Evolutionary conservation across 2,329 filamentous ascomycete genomes (phyloP).

Genomic region (Hirsutella minnesotensis): DNA sequence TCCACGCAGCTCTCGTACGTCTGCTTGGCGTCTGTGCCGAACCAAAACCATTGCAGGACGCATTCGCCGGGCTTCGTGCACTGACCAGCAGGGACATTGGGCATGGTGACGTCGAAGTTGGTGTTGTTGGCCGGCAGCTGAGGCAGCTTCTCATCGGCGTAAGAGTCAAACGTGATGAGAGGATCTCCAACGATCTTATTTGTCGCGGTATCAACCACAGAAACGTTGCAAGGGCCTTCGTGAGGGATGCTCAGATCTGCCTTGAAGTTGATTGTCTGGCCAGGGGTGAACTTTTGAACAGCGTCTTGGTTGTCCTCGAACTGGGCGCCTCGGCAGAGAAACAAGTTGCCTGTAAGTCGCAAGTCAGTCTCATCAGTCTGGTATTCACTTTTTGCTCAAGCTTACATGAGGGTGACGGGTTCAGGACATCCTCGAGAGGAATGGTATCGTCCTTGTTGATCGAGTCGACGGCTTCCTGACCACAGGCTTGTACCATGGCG

Average conservation of each 20-base stretch:
- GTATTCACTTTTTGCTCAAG: no score
- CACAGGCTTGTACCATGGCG: constrained; percentile 28
- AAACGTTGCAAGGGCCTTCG: constrained; percentile 40
- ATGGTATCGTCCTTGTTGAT: constrained; percentile 1
- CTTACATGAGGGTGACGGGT: constrained; percentile 9
- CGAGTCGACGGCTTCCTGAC: constrained; percentile 15
- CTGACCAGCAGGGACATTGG: constrained; percentile 27
- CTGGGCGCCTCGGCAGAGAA: constrained; percentile 34
- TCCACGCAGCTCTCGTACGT: constrained; percentile 54
- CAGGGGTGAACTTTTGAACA: constrained; percentile 29
- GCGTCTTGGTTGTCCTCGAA: constrained; percentile 31
- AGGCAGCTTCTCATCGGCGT: constrained; percentile 31
- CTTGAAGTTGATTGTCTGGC: constrained; percentile 30
- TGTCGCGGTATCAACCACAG: constrained; percentile 39
- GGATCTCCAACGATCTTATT: constrained; percentile 39
- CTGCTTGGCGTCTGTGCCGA: constrained; percentile 41
- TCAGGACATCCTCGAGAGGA: constrained; percentile 14
- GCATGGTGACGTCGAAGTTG: constrained; percentile 43
- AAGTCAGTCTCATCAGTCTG: neutral
- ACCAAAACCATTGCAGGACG: constrained; percentile 53
- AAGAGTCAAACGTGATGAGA: constrained; percentile 42
- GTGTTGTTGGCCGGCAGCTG: constrained; percentile 28
- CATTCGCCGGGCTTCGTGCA: constrained; percentile 37
- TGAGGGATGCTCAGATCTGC: constrained; percentile 30
- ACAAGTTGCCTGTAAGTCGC: constrained; percentile 18